These are phyloP conservation scores for Carpinus fangiana DNA, from an alignment of 306 rosid species.

Conservation along the genomic window DNA sequence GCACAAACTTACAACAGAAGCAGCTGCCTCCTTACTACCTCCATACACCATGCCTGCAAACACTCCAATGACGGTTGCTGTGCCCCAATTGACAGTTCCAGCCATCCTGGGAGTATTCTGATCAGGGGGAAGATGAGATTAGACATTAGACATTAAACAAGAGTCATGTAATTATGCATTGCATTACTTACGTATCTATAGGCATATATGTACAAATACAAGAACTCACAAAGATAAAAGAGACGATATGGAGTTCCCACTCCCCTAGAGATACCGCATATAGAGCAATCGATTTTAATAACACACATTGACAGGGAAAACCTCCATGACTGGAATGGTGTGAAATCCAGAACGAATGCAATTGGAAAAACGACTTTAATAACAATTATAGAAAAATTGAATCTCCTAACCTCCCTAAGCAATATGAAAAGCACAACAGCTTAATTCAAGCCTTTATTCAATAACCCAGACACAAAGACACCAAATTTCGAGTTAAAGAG, in stretches of 20 bases:
- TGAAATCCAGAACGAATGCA: neutral
- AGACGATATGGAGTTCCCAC: neutral
- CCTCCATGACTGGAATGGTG: neutral
- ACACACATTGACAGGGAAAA: neutral
- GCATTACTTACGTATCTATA: neutral
- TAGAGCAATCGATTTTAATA: neutral
- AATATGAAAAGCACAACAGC: neutral
- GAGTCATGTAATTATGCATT: neutral
- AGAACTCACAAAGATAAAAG: neutral
- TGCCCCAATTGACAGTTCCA: constrained; percentile 85
- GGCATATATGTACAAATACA: neutral
- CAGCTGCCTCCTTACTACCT: constrained; percentile 93
- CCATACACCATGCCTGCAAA: constrained; percentile 96
- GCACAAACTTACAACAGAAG: constrained; percentile 77
- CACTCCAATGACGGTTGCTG: constrained; percentile 79
- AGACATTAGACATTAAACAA: neutral
- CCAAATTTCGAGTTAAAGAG: neutral
- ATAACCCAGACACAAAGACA: neutral
- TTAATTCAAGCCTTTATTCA: neutral
- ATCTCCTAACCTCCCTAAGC: neutral
- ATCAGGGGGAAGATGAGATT: constrained; percentile 24
- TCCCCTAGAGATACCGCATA: neutral
- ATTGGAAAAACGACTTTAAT: neutral
- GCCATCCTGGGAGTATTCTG: constrained; percentile 61
- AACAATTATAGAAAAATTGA: neutral